Evolutionary conservation across 2,329 filamentous ascomycete species (phyloP).

Genomic region (Fonsecaea monophora): DNA sequence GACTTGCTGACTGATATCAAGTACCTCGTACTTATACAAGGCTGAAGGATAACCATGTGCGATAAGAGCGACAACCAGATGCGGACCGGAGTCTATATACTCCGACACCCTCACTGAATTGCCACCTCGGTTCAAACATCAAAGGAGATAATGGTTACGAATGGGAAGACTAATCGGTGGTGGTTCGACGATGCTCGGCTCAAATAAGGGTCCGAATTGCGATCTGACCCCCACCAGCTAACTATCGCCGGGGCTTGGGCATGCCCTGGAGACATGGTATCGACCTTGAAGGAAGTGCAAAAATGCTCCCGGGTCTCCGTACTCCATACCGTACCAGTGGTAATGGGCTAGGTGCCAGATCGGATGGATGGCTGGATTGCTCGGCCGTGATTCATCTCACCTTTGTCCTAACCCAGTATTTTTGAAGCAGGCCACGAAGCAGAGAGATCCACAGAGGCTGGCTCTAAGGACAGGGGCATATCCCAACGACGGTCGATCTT

Average conservation of each 20-base stretch:
- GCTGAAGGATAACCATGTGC: not conserved
- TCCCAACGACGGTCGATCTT: not conserved
- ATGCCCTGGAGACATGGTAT: not conserved
- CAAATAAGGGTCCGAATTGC: constrained; percentile 9
- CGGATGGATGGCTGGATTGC: not conserved
- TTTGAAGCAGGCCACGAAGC: not conserved
- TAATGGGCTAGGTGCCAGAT: not conserved
- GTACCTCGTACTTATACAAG: not conserved
- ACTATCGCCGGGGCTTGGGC: not conserved
- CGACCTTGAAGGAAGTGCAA: not conserved
- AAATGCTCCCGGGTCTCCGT: not conserved
- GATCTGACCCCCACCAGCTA: constrained; percentile 2
- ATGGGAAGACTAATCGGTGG: not conserved
- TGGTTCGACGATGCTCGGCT: constrained; percentile 4
- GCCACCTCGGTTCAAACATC: not conserved
- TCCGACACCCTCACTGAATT: not conserved
- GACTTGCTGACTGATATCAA: constrained; percentile 3
- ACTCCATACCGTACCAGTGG: constrained; percentile 1
- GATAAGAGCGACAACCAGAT: not conserved
- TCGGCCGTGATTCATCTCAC: not conserved
- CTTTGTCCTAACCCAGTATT: not conserved
- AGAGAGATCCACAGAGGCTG: constrained; percentile 6
- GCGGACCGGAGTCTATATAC: not conserved
- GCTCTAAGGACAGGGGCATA: not conserved
- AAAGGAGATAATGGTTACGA: not conserved